Conservation (phyloP, 2,329 filamentous ascomycete genomes). For the Talaromyces sp. region DNA sequence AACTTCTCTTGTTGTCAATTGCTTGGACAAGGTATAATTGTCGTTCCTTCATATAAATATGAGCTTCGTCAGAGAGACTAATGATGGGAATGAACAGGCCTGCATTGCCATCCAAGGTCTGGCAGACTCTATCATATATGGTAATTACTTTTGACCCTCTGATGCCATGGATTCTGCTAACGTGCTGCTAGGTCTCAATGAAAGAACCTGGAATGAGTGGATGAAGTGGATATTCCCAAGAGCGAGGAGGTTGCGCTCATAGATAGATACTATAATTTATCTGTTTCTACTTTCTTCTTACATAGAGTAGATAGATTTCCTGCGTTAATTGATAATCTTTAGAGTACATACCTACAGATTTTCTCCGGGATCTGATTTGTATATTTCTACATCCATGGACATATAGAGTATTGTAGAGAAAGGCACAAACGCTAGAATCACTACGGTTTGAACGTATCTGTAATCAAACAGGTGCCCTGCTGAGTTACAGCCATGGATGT, state of each 20-base stretch:
- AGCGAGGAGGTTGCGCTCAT: background rate
- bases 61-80: background rate
- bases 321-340: too few species aligned
- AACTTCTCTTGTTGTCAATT: background rate
- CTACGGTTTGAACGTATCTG: too few species aligned
- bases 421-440: too few species aligned
- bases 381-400: too few species aligned
- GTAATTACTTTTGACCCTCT: background rate
- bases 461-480: too few species aligned
- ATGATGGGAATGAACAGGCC: background rate
- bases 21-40: background rate
- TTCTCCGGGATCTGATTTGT: too few species aligned
- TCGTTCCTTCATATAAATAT: background rate
- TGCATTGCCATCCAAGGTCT: slow-evolving; percentile 7
- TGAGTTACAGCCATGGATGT: too few species aligned
- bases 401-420: too few species aligned
- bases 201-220: slow-evolving; percentile 9
- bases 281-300: too few species aligned
- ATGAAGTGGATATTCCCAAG: background rate
- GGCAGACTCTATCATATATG: background rate
- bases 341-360: too few species aligned
- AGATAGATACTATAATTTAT: too few species aligned
- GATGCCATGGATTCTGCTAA: background rate
- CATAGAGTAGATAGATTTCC: too few species aligned
- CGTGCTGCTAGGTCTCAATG: background rate